Base-by-base conservation (phyloP, 371 early-diverging fungal genomes). In the Haplosporangium sp. region DNA sequence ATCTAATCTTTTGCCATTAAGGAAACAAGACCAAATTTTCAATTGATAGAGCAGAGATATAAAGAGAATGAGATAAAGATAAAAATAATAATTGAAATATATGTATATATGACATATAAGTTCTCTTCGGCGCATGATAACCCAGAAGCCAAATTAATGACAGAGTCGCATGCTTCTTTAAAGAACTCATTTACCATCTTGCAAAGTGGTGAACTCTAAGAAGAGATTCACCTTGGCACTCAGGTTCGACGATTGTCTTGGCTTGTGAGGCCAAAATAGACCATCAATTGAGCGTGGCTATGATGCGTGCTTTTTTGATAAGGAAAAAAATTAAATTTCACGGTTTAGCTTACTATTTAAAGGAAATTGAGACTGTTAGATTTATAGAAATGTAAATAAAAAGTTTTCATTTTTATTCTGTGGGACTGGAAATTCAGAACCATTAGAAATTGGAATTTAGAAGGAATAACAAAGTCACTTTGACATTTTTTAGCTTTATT, bases 281-380 rank as follows among this genome's bases (percentile, higher is more conserved):
- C 77, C 72, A 67, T 72, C 72, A 72, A 77, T 47, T 77, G 77
- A 71, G 77, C 77, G 77, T 77, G 77, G 77, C 77, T 64, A 72
- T 67, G 65, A 77, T 77, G 77, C 77, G 72, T 72, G 66, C 65
- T 69, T 69, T 75, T 75, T 75, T 69, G 70, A 65, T 65, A 66
- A 34, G 63, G 70, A 73, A 61, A 13, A 42, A 34, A 38, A 15
- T 44, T 8, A 1, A 20, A 53, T 27, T 48, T 59, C 53, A 20
- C 47, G 13, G 35, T 5, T n/a, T 20, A 8, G 61, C 9, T 27
- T 27, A n/a, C 44, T 35, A 62, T 69, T 69, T 69, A 69, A 67
- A 58, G 42, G 19, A 34, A 39, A 45, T 40, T 27, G n/a, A 39
- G 59, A 59, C 59, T 59, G 59, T 19, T 27, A 27, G 44, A 42